Percentiles rank a stretch among this genome's conserved stretches.
Evolutionary conservation across 805 yeast genomes (phyloP).

Genomic region (Ogataea ganodermae): DNA sequence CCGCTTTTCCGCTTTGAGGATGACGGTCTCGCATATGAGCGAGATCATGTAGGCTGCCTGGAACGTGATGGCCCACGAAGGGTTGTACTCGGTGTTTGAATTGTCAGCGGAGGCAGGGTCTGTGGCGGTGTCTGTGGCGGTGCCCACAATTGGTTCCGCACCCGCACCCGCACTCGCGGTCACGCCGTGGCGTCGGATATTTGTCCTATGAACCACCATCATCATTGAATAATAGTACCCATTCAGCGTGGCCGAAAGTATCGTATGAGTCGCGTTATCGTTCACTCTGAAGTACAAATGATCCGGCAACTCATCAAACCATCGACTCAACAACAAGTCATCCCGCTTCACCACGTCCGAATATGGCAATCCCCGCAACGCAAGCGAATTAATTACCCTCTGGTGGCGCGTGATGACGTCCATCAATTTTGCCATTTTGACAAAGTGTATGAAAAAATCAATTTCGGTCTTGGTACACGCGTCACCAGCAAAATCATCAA

Average conservation of each 20-base stretch:
- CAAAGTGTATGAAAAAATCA: constrained; percentile 58
- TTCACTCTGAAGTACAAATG: constrained; percentile 60
- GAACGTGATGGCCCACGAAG: constrained; percentile 78
- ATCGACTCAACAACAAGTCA: constrained; percentile 71
- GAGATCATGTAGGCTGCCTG: constrained; percentile 78
- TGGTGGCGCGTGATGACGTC: constrained; percentile 71
- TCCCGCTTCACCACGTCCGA: constrained; percentile 67
- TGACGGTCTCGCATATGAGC: constrained; percentile 9
- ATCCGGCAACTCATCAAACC: constrained; percentile 68
- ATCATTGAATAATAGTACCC: constrained; percentile 68
- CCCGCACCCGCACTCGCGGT: too few species aligned
- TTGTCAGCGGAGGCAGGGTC: too few species aligned
- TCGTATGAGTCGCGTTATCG: constrained; percentile 34
- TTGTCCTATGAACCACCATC: constrained; percentile 67
- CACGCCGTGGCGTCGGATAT: constrained; percentile 49
- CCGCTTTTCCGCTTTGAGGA: constrained; percentile 1
- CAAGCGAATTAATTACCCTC: constrained; percentile 32
- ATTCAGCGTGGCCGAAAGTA: constrained; percentile 58
- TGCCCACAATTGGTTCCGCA: too few species aligned
- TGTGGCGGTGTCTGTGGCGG: too few species aligned
- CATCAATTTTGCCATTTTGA: constrained; percentile 67
- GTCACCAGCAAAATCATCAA: constrained; percentile 59
- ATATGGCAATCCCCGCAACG: constrained; percentile 44
- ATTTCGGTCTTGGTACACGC: constrained; percentile 38
- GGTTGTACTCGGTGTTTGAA: constrained; percentile 45